A percentile compares a stretch with the other conserved stretches of the same genome.
These are phyloP conservation scores for Colletotrichum sp. DNA, from an alignment of 2,329 filamentous ascomycete genomes.

Conservation along the genomic window DNA sequence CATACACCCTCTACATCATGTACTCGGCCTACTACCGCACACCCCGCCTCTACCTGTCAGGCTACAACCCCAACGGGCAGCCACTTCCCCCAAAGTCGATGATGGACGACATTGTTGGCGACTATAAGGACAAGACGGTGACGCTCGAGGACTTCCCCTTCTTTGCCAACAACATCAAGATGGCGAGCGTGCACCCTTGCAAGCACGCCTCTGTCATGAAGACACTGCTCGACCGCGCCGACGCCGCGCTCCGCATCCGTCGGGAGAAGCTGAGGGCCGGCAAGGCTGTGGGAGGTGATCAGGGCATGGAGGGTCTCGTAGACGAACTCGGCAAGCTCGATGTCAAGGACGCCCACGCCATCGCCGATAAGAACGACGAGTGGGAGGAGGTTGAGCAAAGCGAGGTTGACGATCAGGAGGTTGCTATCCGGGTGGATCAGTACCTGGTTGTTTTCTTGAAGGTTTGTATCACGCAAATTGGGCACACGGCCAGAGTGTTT, in stretches of 20 bases:
- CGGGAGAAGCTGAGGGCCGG: conserved; percentile 77
- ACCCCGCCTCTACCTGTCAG: conserved; percentile 91
- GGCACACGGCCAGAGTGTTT: background rate
- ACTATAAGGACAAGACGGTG: conserved; percentile 98
- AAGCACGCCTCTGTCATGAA: conserved; percentile 99
- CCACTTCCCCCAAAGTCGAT: conserved; percentile 83
- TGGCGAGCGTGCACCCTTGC: conserved; percentile 96
- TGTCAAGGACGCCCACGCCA: conserved; percentile 55
- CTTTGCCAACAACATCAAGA: conserved; percentile 90
- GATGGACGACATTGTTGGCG: conserved; percentile 97
- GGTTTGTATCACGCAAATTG: conserved; percentile 52
- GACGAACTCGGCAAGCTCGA: conserved; percentile 77
- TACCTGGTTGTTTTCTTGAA: conserved; percentile 88
- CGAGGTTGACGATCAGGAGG: conserved; percentile 71
- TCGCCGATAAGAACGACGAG: conserved; percentile 56
- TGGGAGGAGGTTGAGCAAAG: conserved; percentile 70
- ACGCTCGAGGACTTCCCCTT: conserved; percentile 98
- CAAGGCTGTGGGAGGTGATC: conserved; percentile 52
- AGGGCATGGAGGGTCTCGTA: conserved; percentile 84
- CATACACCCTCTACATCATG: conserved; percentile 98
- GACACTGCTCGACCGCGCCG: conserved; percentile 90
- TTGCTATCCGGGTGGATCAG: conserved; percentile 86
- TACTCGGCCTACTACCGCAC: conserved; percentile 98
- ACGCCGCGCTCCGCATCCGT: conserved; percentile 88
- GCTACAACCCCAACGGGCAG: conserved; percentile 80